Evolutionary conservation across 306 rosid species (phyloP).

Genomic region (Trifolium repens): DNA sequence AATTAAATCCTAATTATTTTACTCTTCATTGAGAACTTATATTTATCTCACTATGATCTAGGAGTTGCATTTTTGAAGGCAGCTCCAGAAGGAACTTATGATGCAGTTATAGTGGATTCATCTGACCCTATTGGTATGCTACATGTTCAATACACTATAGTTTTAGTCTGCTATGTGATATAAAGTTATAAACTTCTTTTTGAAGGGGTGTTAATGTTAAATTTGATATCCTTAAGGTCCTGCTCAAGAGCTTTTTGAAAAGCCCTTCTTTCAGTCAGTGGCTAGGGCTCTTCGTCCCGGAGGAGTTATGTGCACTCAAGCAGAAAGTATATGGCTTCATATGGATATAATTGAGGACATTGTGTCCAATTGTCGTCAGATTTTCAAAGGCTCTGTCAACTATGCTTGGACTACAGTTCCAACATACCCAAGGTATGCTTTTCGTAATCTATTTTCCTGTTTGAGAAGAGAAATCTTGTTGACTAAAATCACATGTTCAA

Average conservation of each 20-base stretch:
- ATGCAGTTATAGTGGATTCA: conserved; percentile 96
- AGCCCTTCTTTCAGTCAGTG: conserved; percentile 82
- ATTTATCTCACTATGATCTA: conserved; percentile 47
- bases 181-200: conserved; percentile 4
- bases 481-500: conserved; percentile 5
- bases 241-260: conserved; percentile 96
- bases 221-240: conserved; percentile 69
- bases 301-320: conserved; percentile 96
- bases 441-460: neutral
- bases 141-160: neutral
- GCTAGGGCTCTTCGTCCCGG: conserved; percentile 96
- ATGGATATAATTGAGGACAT: conserved; percentile 94
- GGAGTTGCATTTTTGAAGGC: conserved; percentile 95
- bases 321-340: conserved; percentile 99
- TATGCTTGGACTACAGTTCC: conserved; percentile 99
- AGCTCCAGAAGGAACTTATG: conserved; percentile 87
- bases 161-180: conserved; percentile 10
- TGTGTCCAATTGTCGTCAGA: conserved; percentile 77
- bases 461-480: neutral
- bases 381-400: conserved; percentile 96
- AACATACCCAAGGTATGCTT: conserved; percentile 86
- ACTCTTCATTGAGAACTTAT: neutral
- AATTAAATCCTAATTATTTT: neutral
- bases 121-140: conserved; percentile 94
- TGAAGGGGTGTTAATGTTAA: conserved; percentile 19